These are phyloP conservation scores for Udeniomyces megalosporus DNA, from an alignment of 768 basidiomycete species.

Conservation along the genomic window DNA sequence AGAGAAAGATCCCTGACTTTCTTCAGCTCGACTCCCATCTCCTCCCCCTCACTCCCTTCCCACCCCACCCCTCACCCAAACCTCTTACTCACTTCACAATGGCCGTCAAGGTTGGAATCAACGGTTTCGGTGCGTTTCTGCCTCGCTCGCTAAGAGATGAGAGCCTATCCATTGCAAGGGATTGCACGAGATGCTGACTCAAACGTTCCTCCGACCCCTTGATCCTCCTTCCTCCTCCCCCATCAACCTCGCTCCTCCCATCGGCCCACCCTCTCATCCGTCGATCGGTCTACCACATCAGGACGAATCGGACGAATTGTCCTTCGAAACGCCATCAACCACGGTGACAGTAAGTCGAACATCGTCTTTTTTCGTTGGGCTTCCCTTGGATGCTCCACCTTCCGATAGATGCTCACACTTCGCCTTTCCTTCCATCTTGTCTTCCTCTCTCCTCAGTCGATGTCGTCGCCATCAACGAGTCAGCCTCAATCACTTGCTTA, in stretches of 20 bases:
- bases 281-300: constrained; percentile 25
- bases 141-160: too few species aligned
- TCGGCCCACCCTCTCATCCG: background rate
- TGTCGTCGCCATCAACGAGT: constrained; percentile 91
- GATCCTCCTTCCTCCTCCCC: background rate
- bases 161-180: too few species aligned
- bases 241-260: background rate
- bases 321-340: constrained; percentile 74
- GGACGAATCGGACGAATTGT: constrained; percentile 99
- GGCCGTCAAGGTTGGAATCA: constrained; percentile 83
- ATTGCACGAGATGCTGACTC: too few species aligned
- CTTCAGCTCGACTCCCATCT: background rate
- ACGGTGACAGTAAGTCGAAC: constrained; percentile 43
- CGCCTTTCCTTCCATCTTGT: background rate
- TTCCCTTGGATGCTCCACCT: background rate
- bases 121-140: constrained; percentile 50
- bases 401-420: background rate
- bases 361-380: background rate
- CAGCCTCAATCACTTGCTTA: constrained; percentile 26
- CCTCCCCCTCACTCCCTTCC: background rate
- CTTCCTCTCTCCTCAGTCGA: constrained; percentile 8
- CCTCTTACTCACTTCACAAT: constrained; percentile 19
- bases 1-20: background rate
- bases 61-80: background rate
- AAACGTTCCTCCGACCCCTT: background rate